phyloP scores from a whole-genome alignment of 208 protist species.

The Crithidia fasciculata region DNA sequence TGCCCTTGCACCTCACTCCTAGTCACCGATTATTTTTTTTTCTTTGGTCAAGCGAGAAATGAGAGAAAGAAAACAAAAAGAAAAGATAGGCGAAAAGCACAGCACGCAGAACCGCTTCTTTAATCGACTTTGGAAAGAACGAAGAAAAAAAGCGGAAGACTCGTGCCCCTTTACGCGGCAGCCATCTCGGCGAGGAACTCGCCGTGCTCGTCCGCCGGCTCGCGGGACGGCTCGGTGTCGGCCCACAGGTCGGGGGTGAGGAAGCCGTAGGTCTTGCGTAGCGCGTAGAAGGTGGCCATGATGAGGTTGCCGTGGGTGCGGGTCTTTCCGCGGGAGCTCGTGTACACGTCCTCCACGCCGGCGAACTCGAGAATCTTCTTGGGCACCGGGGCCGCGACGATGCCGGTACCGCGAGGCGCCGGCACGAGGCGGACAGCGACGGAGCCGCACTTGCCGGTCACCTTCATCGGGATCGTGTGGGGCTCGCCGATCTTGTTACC shows the following conservation, averaged over 20 bases:
- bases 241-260: constrained; percentile 99
- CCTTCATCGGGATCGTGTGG: constrained; percentile 99
- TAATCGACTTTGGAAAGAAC: background rate
- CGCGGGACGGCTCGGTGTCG: constrained; percentile 80
- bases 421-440: constrained; percentile 98
- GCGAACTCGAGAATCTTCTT: constrained; percentile 99
- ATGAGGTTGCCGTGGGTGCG: constrained; percentile 99
- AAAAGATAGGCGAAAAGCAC: constrained; percentile 10
- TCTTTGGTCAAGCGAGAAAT: constrained; percentile 16
- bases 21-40: constrained; percentile 7
- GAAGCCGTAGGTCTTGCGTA: constrained; percentile 98
- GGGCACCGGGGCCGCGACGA: constrained; percentile 97
- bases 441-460: constrained; percentile 99
- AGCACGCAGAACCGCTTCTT: background rate
- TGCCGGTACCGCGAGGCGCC: constrained; percentile 99
- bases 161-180: constrained; percentile 26
- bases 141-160: background rate
- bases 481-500: constrained; percentile 98
- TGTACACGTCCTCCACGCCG: constrained; percentile 99
- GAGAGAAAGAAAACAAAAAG: constrained; percentile 15
- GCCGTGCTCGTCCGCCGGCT: constrained; percentile 94
- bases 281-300: constrained; percentile 98
- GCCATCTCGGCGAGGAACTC: constrained; percentile 77
- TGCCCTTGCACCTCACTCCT: no score
- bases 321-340: constrained; percentile 96